A percentile compares a stretch with the other conserved stretches of the same genome.
Conservation (phyloP, 2,329 filamentous ascomycete genomes). For the Didymella arachidicola region DNA sequence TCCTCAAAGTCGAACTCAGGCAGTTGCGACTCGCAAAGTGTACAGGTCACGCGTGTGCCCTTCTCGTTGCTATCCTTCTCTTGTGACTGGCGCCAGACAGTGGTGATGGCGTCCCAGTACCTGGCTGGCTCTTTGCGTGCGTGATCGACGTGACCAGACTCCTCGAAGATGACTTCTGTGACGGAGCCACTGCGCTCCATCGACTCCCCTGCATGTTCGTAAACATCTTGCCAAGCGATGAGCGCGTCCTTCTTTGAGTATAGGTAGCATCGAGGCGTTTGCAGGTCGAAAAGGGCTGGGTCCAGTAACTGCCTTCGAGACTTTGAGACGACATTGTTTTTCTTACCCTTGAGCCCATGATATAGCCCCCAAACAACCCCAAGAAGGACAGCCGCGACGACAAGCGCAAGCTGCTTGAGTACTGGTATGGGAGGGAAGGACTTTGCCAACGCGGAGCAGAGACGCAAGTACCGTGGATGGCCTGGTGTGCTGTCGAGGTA, state of each 20-base stretch:
- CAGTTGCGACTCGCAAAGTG: conserved; percentile 1
- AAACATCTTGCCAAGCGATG: conserved; percentile 63
- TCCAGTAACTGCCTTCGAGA: conserved; percentile 27
- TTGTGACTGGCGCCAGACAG: conserved; percentile 27
- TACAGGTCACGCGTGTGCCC: neutral
- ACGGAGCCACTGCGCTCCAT: conserved; percentile 57
- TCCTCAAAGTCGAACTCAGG: conserved; percentile 16
- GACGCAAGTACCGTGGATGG: conserved; percentile 31
- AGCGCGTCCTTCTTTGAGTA: conserved; percentile 66
- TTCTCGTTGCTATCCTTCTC: conserved; percentile 1
- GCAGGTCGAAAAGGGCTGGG: conserved; percentile 25
- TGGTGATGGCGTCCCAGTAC: conserved; percentile 60
- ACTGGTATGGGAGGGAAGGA: conserved; percentile 31
- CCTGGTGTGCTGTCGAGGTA: conserved; percentile 43
- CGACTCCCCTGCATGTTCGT: conserved; percentile 58
- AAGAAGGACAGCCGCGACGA: conserved; percentile 24
- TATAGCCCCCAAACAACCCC: conserved; percentile 33
- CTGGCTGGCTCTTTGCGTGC: conserved; percentile 62
- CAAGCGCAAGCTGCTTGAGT: conserved; percentile 25
- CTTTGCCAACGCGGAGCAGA: conserved; percentile 35
- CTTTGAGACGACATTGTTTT: conserved; percentile 33
- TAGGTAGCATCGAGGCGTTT: conserved; percentile 59
- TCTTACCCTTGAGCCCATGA: conserved; percentile 24
- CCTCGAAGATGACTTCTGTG: conserved; percentile 61
- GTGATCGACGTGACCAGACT: conserved; percentile 66